Evolutionary conservation across 345 rosid species (phyloP), one percentile per base, ranked within the genome.

Genomic region (Gossypioides kirkii): DNA sequence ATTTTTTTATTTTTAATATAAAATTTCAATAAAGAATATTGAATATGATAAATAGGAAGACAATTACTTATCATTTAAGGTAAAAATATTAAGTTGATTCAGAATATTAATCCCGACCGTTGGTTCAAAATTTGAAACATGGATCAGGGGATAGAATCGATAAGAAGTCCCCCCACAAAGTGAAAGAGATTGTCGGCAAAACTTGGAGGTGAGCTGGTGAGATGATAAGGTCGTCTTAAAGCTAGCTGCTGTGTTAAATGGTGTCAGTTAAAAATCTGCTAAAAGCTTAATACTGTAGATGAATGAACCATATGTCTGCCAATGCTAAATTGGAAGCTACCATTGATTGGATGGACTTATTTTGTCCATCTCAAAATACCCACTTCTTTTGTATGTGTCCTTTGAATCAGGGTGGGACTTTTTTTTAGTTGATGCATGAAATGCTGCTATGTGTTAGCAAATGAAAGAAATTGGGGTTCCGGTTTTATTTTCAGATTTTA

Each of bases 141-240:
- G n/a, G 3, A 1, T 13, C 12, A 0, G 13, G 32, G 61, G 70
- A 70, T 38, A 36, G 13, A 71, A 67, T 79, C 42, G 28, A 72
- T 32, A 32, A 32, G 38, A 32, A 32, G 38, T 32, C 38, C 38
- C 38, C 38, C 38, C 38, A 32, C 38, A 32, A 32, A 32, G 38
- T 11, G 78, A 76, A 72, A 42, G 73, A 11, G 47, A 67, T 10
- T 73, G 59, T 69, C 32, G 61, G 74, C 53, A 72, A 60, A 80
- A 58, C 36, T 59, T 52, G n/a, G 23, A 52, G 10, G 22, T 52
- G 56, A 52, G 56, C 56, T 52, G 13, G 41, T 22, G 58, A 45
- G 26, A 23, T 0, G 46, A 26, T 69, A 49, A 62, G 18, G 23
- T 45, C 9, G 47, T 18, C 54, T n/a, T 52, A 52, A 52, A 52